A percentile compares a stretch with the other conserved stretches of the same genome.
Conservation (phyloP, 179 eudicot species). For the Silene vulgaris region DNA sequence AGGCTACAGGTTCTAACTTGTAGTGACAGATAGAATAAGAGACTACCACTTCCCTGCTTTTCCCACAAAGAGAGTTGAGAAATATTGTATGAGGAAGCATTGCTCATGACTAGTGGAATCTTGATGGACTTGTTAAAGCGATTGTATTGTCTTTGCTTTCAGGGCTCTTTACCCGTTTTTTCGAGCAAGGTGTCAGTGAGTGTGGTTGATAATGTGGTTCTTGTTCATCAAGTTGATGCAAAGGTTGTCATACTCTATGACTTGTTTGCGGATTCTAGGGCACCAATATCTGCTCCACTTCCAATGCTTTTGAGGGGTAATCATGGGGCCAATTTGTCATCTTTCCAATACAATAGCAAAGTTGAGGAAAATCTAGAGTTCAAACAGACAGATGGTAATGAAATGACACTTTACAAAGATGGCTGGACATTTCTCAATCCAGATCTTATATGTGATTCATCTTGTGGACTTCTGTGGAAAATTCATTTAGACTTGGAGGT, state of each 20-base stretch:
- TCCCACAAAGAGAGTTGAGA: background rate
- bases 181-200: conserved; percentile 79
- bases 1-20: background rate
- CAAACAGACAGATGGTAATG: conserved; percentile 36
- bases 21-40: background rate
- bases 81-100: conserved; percentile 9
- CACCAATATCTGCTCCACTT: conserved; percentile 98
- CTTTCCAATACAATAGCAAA: conserved; percentile 35
- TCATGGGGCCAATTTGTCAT: conserved; percentile 37
- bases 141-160: conserved; percentile 26
- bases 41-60: background rate
- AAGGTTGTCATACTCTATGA: conserved; percentile 93
- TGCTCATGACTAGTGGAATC: conserved; percentile 4
- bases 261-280: conserved; percentile 71
- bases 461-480: conserved; percentile 83
- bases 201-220: conserved; percentile 92
- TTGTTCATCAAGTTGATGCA: conserved; percentile 95
- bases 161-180: conserved; percentile 92
- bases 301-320: conserved; percentile 70
- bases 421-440: conserved; percentile 86
- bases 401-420: conserved; percentile 60
- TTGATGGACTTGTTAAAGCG: conserved; percentile 10
- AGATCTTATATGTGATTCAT: conserved; percentile 75
- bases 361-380: conserved; percentile 44
- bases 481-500: conserved; percentile 87